Percentiles rank a stretch among this genome's conserved stretches.
phyloP scores from a whole-genome alignment of 768 basidiomycete genomes.

The Pisolithus albus region DNA sequence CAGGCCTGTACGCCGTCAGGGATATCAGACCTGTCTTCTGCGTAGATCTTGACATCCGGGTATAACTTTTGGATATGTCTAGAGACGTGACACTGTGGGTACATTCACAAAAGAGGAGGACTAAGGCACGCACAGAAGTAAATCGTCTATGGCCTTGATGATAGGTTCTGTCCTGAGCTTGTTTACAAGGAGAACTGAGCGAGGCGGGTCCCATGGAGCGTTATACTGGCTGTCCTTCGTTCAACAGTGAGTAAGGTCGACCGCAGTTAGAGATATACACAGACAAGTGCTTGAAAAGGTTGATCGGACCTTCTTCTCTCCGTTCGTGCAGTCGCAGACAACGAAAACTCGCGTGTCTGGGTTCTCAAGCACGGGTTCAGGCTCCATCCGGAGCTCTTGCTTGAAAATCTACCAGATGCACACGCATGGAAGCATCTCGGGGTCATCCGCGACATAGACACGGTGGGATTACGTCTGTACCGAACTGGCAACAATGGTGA shows the following conservation, averaged over 20 bases:
- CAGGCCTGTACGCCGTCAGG: conserved; percentile 60
- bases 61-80: conserved; percentile 56
- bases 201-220: conserved; percentile 32
- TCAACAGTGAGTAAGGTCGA: not conserved
- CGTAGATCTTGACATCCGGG: conserved; percentile 56
- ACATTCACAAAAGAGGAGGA: not conserved
- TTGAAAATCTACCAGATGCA: not conserved
- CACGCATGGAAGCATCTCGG: not conserved
- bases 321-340: not conserved
- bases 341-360: not conserved
- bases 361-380: not conserved
- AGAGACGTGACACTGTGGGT: conserved; percentile 4
- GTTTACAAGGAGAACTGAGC: conserved; percentile 70
- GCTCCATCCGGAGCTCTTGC: not conserved
- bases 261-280: not conserved
- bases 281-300: not conserved
- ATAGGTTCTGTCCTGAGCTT: conserved; percentile 75
- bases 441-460: not conserved
- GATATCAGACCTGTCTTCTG: conserved; percentile 61
- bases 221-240: not conserved
- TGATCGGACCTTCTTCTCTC: not conserved
- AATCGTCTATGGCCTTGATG: conserved; percentile 65
- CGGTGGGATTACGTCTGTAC: not conserved
- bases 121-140: conserved; percentile 49
- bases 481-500: not conserved